These are phyloP conservation scores for Sicyos baderoa DNA, from an alignment of 306 rosid species.

Conservation along the genomic window DNA sequence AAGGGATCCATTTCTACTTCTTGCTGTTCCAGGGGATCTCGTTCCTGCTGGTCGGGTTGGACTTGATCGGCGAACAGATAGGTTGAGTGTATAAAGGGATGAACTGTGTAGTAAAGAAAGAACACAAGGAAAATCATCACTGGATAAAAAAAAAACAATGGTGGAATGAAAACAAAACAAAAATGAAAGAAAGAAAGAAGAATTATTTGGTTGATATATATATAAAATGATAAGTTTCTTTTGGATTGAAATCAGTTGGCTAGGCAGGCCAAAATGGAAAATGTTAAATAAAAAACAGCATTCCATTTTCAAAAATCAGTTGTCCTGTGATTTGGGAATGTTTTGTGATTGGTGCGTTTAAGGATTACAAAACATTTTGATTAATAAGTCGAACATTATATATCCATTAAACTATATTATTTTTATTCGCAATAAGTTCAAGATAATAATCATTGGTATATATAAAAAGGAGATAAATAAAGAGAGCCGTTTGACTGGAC, in stretches of 20 bases:
- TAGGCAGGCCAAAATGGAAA: background rate
- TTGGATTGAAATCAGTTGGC: background rate
- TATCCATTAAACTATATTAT: no score
- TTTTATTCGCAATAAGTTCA: no score
- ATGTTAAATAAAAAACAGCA: background rate
- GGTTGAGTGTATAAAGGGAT: constrained; percentile 27
- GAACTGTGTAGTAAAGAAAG: background rate
- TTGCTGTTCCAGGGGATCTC: constrained; percentile 83
- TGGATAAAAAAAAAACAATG: background rate
- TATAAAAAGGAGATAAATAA: no score
- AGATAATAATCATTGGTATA: no score
- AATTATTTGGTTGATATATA: no score
- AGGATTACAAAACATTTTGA: no score
- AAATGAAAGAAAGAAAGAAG: no score
- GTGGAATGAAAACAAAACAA: background rate
- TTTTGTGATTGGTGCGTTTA: constrained; percentile 7
- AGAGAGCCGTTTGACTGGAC: no score
- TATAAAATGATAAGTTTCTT: no score
- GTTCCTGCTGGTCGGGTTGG: constrained; percentile 80
- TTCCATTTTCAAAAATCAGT: background rate
- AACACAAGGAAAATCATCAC: background rate
- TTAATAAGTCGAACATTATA: no score
- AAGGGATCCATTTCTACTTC: constrained; percentile 94
- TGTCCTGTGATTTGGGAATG: background rate
- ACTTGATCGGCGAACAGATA: constrained; percentile 82